These are phyloP conservation scores for Fusarium nurragi DNA, from an alignment of 2,329 filamentous ascomycete species.

Conservation along the genomic window DNA sequence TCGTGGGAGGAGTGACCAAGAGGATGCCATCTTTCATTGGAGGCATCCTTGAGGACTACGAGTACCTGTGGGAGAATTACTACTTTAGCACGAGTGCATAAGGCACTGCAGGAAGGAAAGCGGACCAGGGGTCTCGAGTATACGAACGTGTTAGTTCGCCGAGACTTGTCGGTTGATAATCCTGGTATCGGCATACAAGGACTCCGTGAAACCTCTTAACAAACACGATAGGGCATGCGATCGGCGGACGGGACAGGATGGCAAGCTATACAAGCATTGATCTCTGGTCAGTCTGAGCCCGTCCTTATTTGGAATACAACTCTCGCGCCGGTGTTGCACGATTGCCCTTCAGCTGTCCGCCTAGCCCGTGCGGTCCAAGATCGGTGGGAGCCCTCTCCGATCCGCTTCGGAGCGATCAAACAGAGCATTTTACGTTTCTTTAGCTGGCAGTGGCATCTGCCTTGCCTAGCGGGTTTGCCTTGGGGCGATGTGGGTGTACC, in stretches of 20 bases:
- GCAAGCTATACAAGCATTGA: slow-evolving; percentile 8
- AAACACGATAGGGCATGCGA: slow-evolving; percentile 9
- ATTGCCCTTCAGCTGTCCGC: slow-evolving; percentile 13
- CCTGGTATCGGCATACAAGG: slow-evolving; percentile 9
- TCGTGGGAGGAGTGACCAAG: slow-evolving; percentile 77
- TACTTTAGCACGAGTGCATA: slow-evolving; percentile 76
- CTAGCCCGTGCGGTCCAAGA: slow-evolving; percentile 15
- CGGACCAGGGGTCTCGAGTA: slow-evolving; percentile 15
- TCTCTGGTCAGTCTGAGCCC: background rate
- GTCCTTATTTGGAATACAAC: slow-evolving; percentile 21
- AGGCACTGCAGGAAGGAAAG: background rate
- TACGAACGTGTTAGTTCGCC: slow-evolving; percentile 1
- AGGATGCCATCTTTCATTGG: slow-evolving; percentile 83
- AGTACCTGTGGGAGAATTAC: slow-evolving; percentile 98
- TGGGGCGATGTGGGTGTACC: slow-evolving; percentile 4
- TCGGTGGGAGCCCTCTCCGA: slow-evolving; percentile 24
- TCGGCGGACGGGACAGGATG: slow-evolving; percentile 15
- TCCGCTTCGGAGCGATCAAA: slow-evolving; percentile 16
- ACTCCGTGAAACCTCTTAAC: slow-evolving; percentile 5
- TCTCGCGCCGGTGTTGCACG: slow-evolving; percentile 24
- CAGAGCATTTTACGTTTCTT: slow-evolving; percentile 7
- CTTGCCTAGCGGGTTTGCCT: slow-evolving; percentile 6
- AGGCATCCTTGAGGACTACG: slow-evolving; percentile 92
- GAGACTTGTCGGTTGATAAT: slow-evolving; percentile 10
- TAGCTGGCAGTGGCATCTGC: slow-evolving; percentile 2